Evolutionary conservation across 2,329 filamentous ascomycete species (phyloP), one percentile per base, ranked within the genome.

Genomic region (Colletotrichum gloeosporioides): DNA sequence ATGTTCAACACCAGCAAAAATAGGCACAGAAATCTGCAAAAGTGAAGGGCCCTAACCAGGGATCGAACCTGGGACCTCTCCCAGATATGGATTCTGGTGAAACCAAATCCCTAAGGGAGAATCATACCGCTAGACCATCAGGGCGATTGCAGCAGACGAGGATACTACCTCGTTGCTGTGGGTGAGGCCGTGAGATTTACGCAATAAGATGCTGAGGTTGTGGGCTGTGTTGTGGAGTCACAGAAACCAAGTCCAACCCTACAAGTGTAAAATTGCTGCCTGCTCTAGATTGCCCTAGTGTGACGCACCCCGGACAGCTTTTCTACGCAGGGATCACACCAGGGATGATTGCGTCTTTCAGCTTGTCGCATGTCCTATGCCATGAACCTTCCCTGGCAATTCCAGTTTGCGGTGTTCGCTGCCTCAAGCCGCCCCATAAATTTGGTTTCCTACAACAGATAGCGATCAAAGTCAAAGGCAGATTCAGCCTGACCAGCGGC

Each of bases 381-480:
- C 44, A 49, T 49, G 10, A 49, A 49, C 6, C 7, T 49, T 16
- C 9, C 44, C n/a, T n/a, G 12, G 10, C n/a, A 53, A 53, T 53
- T 53, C 44, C 44, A 53, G 44, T 10, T 53, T 25, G n/a, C n/a
- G n/a, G 44, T 53, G 44, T 22, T 53, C 12, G 44, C n/a, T 53
- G 44, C 44, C 44, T 53, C 44, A 53, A 53, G 4, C 44, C 44
- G n/a, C 44, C 44, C n/a, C 44, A 53, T 22, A 22, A 22, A 53
- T 22, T 3, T 53, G n/a, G 44, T 53, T 25, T 22, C 44, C 12
- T 53, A 68, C 27, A 68, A 16, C 18, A 68, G 44, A 27, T 29
- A 68, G 7, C 29, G 44, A 25, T 68, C 65, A 66, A 78, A 78
- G 44, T 78, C 76, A 27, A 77, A 78, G 7, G 73, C 69, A 34